These are phyloP conservation scores for Populus trichocarpa DNA, from an alignment of 441 rosid genomes.

Conservation along the genomic window DNA sequence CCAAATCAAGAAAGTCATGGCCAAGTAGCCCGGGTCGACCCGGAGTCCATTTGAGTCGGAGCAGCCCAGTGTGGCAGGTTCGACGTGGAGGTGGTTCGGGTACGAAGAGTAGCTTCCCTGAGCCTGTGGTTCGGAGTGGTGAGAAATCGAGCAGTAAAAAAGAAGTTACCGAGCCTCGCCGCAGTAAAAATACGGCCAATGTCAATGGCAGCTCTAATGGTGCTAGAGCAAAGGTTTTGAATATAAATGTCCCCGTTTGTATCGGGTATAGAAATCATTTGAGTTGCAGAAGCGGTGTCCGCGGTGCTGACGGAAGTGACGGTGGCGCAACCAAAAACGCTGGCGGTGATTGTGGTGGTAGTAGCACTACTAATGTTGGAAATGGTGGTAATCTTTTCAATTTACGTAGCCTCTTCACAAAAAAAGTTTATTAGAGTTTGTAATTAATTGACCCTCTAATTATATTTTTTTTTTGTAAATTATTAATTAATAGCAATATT, in stretches of 20 bases:
- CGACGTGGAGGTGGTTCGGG: slow-evolving; percentile 27
- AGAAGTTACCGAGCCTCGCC: slow-evolving; percentile 24
- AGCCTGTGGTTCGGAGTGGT: slow-evolving; percentile 28
- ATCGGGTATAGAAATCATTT: slow-evolving; percentile 58
- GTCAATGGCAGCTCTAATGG: neutral
- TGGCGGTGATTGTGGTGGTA: neutral
- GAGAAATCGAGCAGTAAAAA: slow-evolving; percentile 25
- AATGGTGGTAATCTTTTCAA: slow-evolving; percentile 31
- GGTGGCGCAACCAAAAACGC: neutral
- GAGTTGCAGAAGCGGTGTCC: slow-evolving; percentile 53
- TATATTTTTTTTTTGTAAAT: neutral
- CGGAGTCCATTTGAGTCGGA: slow-evolving; percentile 76
- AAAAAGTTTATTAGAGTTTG: slow-evolving; percentile 10
- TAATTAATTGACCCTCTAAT: neutral
- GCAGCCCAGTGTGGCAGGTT: slow-evolving; percentile 86
- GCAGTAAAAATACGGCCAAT: slow-evolving; percentile 23
- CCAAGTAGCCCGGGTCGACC: slow-evolving; percentile 69
- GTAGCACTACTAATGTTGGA: neutral
- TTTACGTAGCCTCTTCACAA: slow-evolving; percentile 56
- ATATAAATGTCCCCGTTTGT: slow-evolving; percentile 70
- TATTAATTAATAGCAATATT: neutral
- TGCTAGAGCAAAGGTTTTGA: slow-evolving; percentile 38
- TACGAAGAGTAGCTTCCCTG: neutral
- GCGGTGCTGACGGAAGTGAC: slow-evolving; percentile 6
- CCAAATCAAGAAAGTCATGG: slow-evolving; percentile 64